Percentiles rank a stretch among this genome's conserved stretches.
Evolutionary conservation across 139 green algal genomes (phyloP).

Genomic region (Monoraphidium neglectum): DNA sequence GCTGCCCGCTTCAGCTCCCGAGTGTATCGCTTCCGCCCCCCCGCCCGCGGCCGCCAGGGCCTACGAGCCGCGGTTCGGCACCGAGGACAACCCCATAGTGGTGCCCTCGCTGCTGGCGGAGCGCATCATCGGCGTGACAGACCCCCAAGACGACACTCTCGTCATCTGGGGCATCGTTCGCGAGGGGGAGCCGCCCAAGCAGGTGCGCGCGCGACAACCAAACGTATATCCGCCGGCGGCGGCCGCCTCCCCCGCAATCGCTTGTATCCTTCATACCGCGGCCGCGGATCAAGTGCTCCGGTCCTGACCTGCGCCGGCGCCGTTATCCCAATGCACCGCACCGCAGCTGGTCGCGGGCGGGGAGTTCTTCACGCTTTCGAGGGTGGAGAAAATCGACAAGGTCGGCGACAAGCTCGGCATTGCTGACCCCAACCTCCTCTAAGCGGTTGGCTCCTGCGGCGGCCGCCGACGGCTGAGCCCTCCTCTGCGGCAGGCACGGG

Average conservation of each 20-base stretch:
- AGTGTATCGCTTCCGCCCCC: background rate
- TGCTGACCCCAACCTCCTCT: too few relatives aligned
- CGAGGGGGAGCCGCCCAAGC: slow-evolving; percentile 54
- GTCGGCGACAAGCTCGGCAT: background rate
- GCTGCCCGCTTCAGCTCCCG: too few relatives aligned
- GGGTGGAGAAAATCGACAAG: slow-evolving; percentile 31
- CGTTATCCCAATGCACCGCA: too few relatives aligned
- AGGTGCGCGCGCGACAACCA: too few relatives aligned
- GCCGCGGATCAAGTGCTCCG: too few relatives aligned
- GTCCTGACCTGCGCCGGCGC: too few relatives aligned
- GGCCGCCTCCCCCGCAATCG: too few relatives aligned
- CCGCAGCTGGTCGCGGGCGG: slow-evolving; percentile 72
- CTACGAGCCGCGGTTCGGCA: slow-evolving; percentile 66
- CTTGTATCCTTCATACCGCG: too few relatives aligned
- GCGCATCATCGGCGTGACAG: slow-evolving; percentile 72
- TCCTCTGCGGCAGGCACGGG: too few relatives aligned
- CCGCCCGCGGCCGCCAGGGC: slow-evolving; percentile 37
- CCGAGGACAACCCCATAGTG: slow-evolving; percentile 61
- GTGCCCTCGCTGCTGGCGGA: slow-evolving; percentile 62
- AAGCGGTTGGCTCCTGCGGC: too few relatives aligned
- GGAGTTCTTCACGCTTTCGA: slow-evolving; percentile 69
- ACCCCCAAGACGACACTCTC: slow-evolving; percentile 72
- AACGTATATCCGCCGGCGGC: too few relatives aligned
- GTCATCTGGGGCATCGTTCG: slow-evolving; percentile 69
- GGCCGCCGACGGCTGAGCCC: too few relatives aligned